Base-by-base conservation (phyloP, 257 asterid genomes). In the Galeopsis tetrahit region DNA sequence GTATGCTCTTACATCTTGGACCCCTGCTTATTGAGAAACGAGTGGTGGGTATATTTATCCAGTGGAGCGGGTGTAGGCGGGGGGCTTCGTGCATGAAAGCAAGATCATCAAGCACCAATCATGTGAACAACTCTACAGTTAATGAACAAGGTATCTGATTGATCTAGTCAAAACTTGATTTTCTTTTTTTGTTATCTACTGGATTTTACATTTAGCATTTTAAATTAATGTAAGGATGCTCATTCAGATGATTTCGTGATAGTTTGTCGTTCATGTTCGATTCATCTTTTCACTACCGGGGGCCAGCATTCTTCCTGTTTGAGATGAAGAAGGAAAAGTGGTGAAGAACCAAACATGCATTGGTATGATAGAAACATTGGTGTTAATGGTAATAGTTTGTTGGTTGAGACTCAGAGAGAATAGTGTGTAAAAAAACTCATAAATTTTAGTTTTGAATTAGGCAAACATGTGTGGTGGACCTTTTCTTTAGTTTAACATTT, bases 1-100 rank as follows among this genome's bases (percentile, higher is more conserved):
- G 1, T 82, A 79, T 60, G 86, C 82, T 7, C 61, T 72, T 39
- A 71, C 86, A 62, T 74, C 82, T 44, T 84, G 89, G 88, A 72
- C 66, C 36, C 81, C 84, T 3, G 80, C 78, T 5, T 70, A 71
- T 36, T 65, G 75, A 52, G 49, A 32, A 14, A 0, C 14, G 7
- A 17, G 4, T 15, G n/a, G 42, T 38, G 42, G 42, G 7, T 3
- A 3, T 6, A 38, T 38, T 3, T 38, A 40, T 40, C 6, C 6
- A 1, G 42, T 38, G 42, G 49, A 43, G 13, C 9, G 49, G 49
- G 49, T 43, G 49, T 43, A 43, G 49, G 49, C 51, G 51, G 51
- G 48, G 9, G 14, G 53, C 11, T 2, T 11, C 17, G 6, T 21
- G 10, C 2, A 2, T 3, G 15, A 39, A 39, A 21, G 42, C 33